Conservation (phyloP, 83 land plant species). For the Isoetes engelmannii region DNA sequence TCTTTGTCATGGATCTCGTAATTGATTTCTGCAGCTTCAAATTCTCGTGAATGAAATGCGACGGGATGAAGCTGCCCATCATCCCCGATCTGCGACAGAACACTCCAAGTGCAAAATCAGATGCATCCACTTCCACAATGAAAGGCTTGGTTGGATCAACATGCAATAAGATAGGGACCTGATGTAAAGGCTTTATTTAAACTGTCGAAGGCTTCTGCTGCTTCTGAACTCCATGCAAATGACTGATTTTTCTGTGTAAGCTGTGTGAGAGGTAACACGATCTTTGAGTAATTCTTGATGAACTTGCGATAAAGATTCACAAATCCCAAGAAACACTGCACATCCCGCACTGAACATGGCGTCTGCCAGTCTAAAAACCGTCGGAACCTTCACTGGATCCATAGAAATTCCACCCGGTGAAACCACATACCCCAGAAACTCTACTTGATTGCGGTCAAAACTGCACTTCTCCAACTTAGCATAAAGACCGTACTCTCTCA, state of each 20-base stretch:
- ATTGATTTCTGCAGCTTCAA: too few species aligned
- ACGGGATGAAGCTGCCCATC: background rate
- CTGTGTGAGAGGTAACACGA: constrained; percentile 3
- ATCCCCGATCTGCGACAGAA: constrained; percentile 4
- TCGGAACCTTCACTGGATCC: background rate
- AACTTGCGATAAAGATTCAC: constrained; percentile 2
- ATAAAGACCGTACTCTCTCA: constrained; percentile 8
- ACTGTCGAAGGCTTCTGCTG: background rate
- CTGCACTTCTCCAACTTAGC: constrained; percentile 8
- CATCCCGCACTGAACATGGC: background rate
- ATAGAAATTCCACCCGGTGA: background rate
- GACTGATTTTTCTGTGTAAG: constrained; percentile 4
- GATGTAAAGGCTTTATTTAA: constrained; percentile 10
- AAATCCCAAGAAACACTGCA: constrained; percentile 7
- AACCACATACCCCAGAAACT: constrained; percentile 4
- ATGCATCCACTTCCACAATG: constrained; percentile 13
- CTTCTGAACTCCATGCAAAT: constrained; percentile 11
- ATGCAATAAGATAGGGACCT: constrained; percentile 5
- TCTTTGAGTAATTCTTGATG: background rate
- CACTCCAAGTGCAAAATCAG: constrained; percentile 11
- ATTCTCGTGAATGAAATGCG: too few species aligned
- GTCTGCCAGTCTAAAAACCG: constrained; percentile 1
- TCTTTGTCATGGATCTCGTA: too few species aligned
- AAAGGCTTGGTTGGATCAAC: constrained; percentile 3
- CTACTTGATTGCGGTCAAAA: constrained; percentile 7